Evolutionary conservation across 106 monocot species (phyloP).

Genomic region (Vanilla planifolia): DNA sequence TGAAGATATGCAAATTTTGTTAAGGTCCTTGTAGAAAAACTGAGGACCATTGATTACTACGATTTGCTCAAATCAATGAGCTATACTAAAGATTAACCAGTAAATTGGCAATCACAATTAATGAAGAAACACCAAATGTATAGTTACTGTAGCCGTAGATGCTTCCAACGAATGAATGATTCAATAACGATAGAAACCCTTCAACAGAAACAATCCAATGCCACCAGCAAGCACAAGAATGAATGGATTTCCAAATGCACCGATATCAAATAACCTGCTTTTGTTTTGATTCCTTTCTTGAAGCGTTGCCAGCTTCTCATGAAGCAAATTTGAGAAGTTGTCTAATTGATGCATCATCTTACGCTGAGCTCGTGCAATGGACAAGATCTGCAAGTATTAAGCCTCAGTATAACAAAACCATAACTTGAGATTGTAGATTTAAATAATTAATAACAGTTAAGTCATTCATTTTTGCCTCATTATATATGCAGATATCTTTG

Average conservation of each 20-base stretch:
- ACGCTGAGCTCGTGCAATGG: slow-evolving; percentile 53
- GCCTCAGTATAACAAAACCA: too few species aligned
- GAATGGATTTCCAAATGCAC: slow-evolving; percentile 31
- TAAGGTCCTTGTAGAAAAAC: slow-evolving; percentile 6
- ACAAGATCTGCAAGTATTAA: slow-evolving; percentile 31
- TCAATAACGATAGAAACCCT: slow-evolving; percentile 41
- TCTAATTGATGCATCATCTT: slow-evolving; percentile 84
- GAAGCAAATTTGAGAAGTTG: slow-evolving; percentile 61
- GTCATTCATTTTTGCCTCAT: too few species aligned
- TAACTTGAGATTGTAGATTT: too few species aligned
- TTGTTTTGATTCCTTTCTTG: slow-evolving; percentile 17
- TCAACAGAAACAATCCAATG: slow-evolving; percentile 44
- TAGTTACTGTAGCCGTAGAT: background rate
- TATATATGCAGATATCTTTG: too few species aligned
- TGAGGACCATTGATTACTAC: slow-evolving; percentile 5
- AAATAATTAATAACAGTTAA: too few species aligned
- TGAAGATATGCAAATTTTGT: slow-evolving; percentile 6
- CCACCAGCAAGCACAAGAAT: slow-evolving; percentile 47
- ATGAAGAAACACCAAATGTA: background rate
- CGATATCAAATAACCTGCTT: slow-evolving; percentile 26
- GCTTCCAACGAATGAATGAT: background rate
- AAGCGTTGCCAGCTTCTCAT: slow-evolving; percentile 40
- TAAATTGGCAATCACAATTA: background rate
- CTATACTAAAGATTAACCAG: background rate
- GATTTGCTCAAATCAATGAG: background rate